phyloP scores from a whole-genome alignment of 2,329 filamentous ascomycete genomes.

The Ustilaginoidea virens region DNA sequence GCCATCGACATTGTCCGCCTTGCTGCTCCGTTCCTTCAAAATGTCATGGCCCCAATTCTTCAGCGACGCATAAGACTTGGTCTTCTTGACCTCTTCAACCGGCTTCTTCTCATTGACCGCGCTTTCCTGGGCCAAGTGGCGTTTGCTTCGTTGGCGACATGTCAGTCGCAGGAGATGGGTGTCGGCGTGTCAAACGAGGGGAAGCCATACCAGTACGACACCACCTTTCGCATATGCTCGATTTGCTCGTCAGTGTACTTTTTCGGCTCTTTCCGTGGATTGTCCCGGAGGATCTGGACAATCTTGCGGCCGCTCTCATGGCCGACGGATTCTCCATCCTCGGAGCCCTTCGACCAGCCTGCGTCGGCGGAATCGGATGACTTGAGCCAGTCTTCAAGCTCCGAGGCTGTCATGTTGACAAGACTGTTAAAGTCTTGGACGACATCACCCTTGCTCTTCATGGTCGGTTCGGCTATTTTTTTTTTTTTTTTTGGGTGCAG shows the following conservation, averaged over 20 bases:
- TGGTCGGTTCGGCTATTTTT: too few species aligned
- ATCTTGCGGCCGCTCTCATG: slow-evolving; percentile 50
- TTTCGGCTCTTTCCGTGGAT: slow-evolving; percentile 38
- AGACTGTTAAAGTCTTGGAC: slow-evolving; percentile 47
- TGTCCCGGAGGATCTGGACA: slow-evolving; percentile 45
- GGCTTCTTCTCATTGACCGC: slow-evolving; percentile 38
- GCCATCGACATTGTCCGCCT: slow-evolving; percentile 4
- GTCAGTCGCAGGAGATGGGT: not conserved
- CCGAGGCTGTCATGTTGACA: slow-evolving; percentile 48
- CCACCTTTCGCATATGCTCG: slow-evolving; percentile 46
- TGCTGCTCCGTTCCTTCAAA: slow-evolving; percentile 21
- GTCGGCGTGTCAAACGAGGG: not conserved
- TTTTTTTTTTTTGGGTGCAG: too few species aligned
- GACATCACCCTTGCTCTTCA: slow-evolving; percentile 14
- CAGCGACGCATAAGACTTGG: slow-evolving; percentile 39
- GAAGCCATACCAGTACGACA: slow-evolving; percentile 36
- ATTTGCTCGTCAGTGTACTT: slow-evolving; percentile 40
- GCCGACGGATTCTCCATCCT: slow-evolving; percentile 44
- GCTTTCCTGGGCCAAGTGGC: slow-evolving; percentile 49
- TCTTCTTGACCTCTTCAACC: slow-evolving; percentile 26
- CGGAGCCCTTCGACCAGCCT: slow-evolving; percentile 44
- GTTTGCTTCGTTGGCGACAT: slow-evolving; percentile 25
- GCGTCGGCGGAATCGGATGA: slow-evolving; percentile 39
- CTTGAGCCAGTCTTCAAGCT: slow-evolving; percentile 47
- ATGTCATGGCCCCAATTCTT: slow-evolving; percentile 48